Conservation (phyloP, 306 rosid species). For the Rosa persica region DNA sequence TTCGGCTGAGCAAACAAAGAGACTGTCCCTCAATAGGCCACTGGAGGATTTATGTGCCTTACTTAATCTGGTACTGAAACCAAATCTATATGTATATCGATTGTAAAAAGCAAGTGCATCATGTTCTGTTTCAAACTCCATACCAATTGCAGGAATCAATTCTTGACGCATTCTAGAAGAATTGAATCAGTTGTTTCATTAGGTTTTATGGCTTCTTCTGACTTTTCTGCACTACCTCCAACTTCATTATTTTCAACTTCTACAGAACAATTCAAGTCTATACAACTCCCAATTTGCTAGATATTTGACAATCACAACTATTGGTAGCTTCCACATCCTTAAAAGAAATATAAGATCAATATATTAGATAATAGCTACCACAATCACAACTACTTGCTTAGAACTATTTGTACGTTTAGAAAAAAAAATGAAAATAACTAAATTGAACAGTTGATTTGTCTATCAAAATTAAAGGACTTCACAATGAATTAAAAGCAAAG, state of each 20-base stretch:
- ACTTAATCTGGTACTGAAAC: background rate
- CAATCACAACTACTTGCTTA: too few relatives aligned
- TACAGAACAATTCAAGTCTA: background rate
- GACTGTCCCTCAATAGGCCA: background rate
- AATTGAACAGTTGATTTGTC: too few relatives aligned
- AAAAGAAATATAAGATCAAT: background rate
- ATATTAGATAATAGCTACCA: background rate
- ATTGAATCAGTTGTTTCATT: background rate
- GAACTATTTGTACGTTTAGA: too few relatives aligned
- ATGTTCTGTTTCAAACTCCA: background rate
- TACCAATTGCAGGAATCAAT: background rate
- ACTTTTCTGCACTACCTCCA: background rate
- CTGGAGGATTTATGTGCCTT: background rate
- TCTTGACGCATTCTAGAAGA: background rate
- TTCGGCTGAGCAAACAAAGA: constrained; percentile 14
- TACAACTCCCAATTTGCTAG: background rate
- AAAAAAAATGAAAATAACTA: too few relatives aligned
- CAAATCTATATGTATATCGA: background rate
- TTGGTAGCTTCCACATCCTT: background rate
- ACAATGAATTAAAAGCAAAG: too few relatives aligned
- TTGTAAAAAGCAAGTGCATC: constrained; percentile 12
- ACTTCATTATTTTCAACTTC: background rate
- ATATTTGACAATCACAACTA: background rate
- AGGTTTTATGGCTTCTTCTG: background rate
- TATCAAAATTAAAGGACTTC: too few relatives aligned